Evolutionary conservation across 169 alveolate genomes (phyloP).

Genomic region (Eimeria sp.): DNA sequence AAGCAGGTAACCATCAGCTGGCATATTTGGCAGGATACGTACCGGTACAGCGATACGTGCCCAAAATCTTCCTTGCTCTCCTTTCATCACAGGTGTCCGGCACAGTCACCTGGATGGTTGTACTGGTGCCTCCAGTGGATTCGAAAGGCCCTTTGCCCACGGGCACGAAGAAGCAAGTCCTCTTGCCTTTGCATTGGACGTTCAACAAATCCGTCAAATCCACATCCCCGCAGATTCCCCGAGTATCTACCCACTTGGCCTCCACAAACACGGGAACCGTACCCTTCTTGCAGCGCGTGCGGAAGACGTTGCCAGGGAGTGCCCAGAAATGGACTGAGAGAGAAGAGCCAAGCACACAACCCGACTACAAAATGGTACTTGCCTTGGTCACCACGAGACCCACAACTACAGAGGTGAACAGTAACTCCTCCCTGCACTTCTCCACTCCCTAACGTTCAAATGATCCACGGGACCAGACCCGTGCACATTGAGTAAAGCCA

Average conservation of each 20-base stretch:
- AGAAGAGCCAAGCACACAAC: neutral
- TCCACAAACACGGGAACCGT: constrained; percentile 46
- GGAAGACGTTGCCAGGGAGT: constrained; percentile 7
- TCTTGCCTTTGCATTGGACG: constrained; percentile 25
- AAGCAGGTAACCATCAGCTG: neutral
- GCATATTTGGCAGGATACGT: neutral
- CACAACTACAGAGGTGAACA: neutral
- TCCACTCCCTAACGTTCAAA: neutral
- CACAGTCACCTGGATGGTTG: neutral
- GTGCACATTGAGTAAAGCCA: neutral
- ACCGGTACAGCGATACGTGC: constrained; percentile 59
- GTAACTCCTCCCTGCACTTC: neutral
- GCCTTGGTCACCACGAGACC: neutral
- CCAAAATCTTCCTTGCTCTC: constrained; percentile 15
- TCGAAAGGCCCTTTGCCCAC: neutral
- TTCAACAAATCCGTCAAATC: constrained; percentile 51
- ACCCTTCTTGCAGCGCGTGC: constrained; percentile 54
- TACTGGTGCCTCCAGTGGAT: neutral
- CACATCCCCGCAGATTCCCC: constrained; percentile 11
- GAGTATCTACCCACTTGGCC: constrained; percentile 51
- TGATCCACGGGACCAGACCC: neutral
- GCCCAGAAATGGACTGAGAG: constrained; percentile 67
- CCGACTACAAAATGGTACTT: neutral
- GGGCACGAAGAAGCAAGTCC: constrained; percentile 33
- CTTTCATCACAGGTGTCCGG: constrained; percentile 51